Evolutionary conservation across 208 protist genomes (phyloP).

Genomic region (Crithidia bombi): DNA sequence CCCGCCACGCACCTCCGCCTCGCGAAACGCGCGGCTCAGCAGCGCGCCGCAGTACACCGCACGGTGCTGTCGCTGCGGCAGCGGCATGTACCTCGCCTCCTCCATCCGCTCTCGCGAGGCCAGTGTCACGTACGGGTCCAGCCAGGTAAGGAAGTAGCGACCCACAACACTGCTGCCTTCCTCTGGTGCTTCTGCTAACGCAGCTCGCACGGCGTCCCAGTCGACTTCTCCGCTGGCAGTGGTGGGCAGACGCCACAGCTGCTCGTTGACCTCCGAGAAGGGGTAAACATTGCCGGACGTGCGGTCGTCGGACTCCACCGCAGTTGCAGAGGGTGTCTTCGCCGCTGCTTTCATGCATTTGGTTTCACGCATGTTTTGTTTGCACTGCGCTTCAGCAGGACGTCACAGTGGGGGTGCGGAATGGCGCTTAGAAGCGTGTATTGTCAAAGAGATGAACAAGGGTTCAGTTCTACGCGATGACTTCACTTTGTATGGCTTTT

Average conservation of each 20-base stretch:
- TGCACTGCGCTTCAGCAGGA: too few relatives aligned
- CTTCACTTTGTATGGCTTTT: too few relatives aligned
- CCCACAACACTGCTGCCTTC: constrained; percentile 12
- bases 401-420: too few relatives aligned
- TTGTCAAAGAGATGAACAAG: too few relatives aligned
- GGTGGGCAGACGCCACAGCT: constrained; percentile 18
- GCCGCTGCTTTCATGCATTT: neutral
- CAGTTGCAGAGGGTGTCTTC: neutral
- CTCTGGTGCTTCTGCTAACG: constrained; percentile 34
- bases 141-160: constrained; percentile 47
- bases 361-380: too few relatives aligned
- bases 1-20: constrained; percentile 28
- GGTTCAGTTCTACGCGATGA: too few relatives aligned
- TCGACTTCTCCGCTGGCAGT: neutral
- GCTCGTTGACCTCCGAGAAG: constrained; percentile 21
- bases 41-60: constrained; percentile 41
- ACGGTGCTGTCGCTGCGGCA: constrained; percentile 21
- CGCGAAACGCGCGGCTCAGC: constrained; percentile 37
- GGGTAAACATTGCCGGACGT: constrained; percentile 19
- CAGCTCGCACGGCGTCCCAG: neutral
- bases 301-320: neutral
- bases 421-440: too few relatives aligned
- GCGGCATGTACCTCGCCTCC: constrained; percentile 33
- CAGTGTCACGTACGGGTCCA: constrained; percentile 35
- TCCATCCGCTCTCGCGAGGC: constrained; percentile 39